A percentile compares a stretch with the other conserved stretches of the same genome.
These are phyloP conservation scores for Ophiostoma populinum DNA, from an alignment of 2,329 filamentous ascomycete genomes.

Conservation along the genomic window DNA sequence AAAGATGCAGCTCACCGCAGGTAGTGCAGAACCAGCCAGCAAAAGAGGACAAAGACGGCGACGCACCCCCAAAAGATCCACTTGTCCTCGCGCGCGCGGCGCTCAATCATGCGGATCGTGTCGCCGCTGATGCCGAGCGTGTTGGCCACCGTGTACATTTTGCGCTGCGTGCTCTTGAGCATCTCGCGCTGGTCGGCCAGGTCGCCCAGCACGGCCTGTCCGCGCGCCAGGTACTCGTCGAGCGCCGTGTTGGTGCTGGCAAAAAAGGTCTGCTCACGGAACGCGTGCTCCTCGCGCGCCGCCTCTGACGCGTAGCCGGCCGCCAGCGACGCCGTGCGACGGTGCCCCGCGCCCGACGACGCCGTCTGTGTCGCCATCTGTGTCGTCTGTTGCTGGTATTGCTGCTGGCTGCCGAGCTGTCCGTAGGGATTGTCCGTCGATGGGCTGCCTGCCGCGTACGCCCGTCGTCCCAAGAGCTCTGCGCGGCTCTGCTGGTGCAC, in stretches of 20 bases:
- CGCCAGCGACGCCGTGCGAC: not conserved
- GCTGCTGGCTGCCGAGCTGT: too few species aligned
- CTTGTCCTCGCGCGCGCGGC: slow-evolving; percentile 84
- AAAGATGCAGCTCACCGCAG: slow-evolving; percentile 35
- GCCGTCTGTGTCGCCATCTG: slow-evolving; percentile 34
- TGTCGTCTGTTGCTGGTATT: too few species aligned
- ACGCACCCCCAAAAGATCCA: slow-evolving; percentile 93
- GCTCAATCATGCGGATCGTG: slow-evolving; percentile 91
- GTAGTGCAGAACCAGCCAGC: slow-evolving; percentile 78
- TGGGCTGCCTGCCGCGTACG: slow-evolving; percentile 59
- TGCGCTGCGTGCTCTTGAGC: slow-evolving; percentile 83
- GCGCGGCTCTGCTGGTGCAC: slow-evolving; percentile 48
- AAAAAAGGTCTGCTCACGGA: slow-evolving; percentile 84
- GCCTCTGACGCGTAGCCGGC: slow-evolving; percentile 8
- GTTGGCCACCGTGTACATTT: slow-evolving; percentile 82
- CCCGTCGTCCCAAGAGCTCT: slow-evolving; percentile 72
- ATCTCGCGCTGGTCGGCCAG: slow-evolving; percentile 82
- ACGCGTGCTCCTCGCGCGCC: slow-evolving; percentile 10
- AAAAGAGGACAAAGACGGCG: slow-evolving; percentile 75
- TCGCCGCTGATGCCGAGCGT: slow-evolving; percentile 87
- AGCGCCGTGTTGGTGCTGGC: slow-evolving; percentile 64
- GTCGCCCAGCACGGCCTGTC: slow-evolving; percentile 78
- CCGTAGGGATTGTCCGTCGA: too few species aligned
- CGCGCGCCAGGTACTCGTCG: slow-evolving; percentile 85
- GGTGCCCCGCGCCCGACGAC: slow-evolving; percentile 11